Percentiles rank a stretch among this genome's conserved stretches.
These are phyloP conservation scores for Zygotorulaspora danielsina DNA, from an alignment of 805 yeast species.

Conservation along the genomic window DNA sequence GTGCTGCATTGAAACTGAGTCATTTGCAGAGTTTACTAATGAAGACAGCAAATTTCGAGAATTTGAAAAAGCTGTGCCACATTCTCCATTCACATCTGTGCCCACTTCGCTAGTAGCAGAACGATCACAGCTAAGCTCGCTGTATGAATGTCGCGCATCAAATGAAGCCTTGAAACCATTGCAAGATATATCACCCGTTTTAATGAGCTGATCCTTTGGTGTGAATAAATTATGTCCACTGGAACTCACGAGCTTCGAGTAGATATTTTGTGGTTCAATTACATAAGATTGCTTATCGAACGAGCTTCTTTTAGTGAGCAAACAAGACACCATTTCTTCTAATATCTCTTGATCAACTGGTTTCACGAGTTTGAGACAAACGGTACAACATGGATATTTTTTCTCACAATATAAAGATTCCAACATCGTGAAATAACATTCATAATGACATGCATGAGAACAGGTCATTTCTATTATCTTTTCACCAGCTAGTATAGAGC, in stretches of 20 bases:
- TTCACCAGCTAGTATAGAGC: constrained; percentile 41
- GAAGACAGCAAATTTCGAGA: neutral
- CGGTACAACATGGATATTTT: constrained; percentile 27
- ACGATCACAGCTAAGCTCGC: constrained; percentile 1
- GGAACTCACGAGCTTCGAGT: constrained; percentile 13
- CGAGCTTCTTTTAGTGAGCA: constrained; percentile 10
- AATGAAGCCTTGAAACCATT: constrained; percentile 27
- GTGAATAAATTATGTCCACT: constrained; percentile 19
- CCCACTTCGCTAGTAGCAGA: neutral
- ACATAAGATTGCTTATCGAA: constrained; percentile 1
- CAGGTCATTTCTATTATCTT: constrained; percentile 41
- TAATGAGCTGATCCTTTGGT: constrained; percentile 31
- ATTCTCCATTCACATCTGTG: neutral
- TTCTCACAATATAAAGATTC: constrained; percentile 16
- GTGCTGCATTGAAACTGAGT: neutral
- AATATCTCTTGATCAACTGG: constrained; percentile 31
- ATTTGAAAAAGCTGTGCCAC: neutral
- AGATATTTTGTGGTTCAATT: constrained; percentile 21
- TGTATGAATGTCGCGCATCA: neutral
- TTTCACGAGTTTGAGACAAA: constrained; percentile 24
- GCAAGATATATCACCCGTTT: constrained; percentile 29
- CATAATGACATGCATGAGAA: constrained; percentile 43
- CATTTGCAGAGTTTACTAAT: neutral
- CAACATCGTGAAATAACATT: constrained; percentile 39
- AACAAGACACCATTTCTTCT: constrained; percentile 25